Percentiles rank a stretch among this genome's conserved stretches.
Evolutionary conservation across 805 yeast species (phyloP).

Genomic region (Candida nitratophila): DNA sequence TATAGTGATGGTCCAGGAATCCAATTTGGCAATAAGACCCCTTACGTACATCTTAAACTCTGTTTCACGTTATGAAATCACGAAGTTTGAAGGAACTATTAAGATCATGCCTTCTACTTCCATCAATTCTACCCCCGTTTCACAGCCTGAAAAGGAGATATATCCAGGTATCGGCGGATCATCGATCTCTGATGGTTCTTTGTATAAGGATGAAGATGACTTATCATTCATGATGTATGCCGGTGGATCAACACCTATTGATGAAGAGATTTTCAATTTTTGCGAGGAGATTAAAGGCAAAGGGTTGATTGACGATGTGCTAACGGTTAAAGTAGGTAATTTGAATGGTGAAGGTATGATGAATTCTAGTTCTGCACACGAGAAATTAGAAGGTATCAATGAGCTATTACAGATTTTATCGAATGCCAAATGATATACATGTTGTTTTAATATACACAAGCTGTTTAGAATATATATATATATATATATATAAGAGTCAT

Average conservation of each 20-base stretch:
- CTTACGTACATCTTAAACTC: conserved; percentile 42
- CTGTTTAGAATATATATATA: too few relatives aligned
- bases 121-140: conserved; percentile 8
- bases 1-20: conserved; percentile 65
- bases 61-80: conserved; percentile 17
- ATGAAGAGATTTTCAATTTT: conserved; percentile 58
- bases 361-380: conserved; percentile 41
- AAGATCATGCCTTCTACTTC: conserved; percentile 13
- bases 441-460: too few relatives aligned
- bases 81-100: conserved; percentile 10
- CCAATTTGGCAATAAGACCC: conserved; percentile 50
- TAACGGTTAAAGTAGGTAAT: conserved; percentile 56
- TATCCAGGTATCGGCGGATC: conserved; percentile 1
- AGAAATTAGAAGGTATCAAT: conserved; percentile 61
- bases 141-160: conserved; percentile 10
- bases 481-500: too few relatives aligned
- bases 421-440: conserved; percentile 5
- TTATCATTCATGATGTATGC: conserved; percentile 45
- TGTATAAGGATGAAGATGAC: conserved; percentile 5
- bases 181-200: too few relatives aligned
- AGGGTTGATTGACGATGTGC: conserved; percentile 34
- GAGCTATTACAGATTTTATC: conserved; percentile 52
- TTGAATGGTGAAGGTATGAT: conserved; percentile 27
- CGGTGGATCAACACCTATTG: conserved; percentile 63
- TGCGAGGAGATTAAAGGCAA: conserved; percentile 36